A percentile compares a stretch with the other conserved stretches of the same genome.
Evolutionary conservation across 2,329 filamentous ascomycete genomes (phyloP).

Genomic region (Penicillium psychrosexuale): DNA sequence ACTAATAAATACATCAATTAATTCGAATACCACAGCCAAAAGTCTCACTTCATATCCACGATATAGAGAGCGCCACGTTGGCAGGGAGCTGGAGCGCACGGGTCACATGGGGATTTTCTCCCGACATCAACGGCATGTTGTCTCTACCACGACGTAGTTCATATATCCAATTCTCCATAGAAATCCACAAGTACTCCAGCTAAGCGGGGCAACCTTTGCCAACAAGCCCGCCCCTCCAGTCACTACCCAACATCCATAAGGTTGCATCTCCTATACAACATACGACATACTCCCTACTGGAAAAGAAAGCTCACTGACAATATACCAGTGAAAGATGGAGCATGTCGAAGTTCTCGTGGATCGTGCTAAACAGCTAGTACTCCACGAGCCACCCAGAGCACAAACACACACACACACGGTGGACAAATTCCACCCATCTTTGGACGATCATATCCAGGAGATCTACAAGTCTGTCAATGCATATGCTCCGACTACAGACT

Average conservation of each 20-base stretch:
- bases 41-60: neutral
- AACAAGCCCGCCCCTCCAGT: neutral
- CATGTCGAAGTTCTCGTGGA: conserved; percentile 21
- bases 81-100: conserved; percentile 3
- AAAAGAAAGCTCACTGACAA: neutral
- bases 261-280: neutral
- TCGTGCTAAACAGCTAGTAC: conserved; percentile 15
- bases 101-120: conserved; percentile 3
- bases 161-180: neutral
- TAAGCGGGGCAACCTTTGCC: conserved; percentile 1
- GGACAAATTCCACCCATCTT: conserved; percentile 29
- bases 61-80: conserved; percentile 4
- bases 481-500: conserved; percentile 14
- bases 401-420: conserved; percentile 2
- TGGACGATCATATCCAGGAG: conserved; percentile 34
- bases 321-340: conserved; percentile 12
- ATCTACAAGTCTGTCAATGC: conserved; percentile 34
- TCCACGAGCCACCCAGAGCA: conserved; percentile 7
- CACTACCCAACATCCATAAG: neutral
- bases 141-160: neutral
- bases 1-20: neutral
- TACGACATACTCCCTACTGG: neutral
- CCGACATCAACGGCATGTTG: neutral
- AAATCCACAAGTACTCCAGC: neutral
- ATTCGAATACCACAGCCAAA: neutral